A percentile compares a stretch with the other conserved stretches of the same genome.
Evolutionary conservation across 306 rosid species (phyloP).

Genomic region (Hippophae tibetana): DNA sequence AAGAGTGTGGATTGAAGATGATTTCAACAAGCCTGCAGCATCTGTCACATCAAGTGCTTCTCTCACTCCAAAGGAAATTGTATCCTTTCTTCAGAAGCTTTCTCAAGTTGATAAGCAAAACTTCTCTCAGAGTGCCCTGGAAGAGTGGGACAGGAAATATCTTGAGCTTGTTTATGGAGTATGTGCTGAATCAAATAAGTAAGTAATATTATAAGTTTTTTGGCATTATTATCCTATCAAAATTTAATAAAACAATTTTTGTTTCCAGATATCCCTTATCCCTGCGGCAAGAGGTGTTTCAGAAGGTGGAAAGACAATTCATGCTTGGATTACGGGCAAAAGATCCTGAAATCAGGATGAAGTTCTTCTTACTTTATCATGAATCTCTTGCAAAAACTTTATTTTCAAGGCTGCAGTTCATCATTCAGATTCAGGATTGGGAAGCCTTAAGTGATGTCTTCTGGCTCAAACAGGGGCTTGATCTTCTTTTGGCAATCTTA

Average conservation of each 20-base stretch:
- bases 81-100: conserved; percentile 90
- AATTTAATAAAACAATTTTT: conserved; percentile 17
- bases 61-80: conserved; percentile 77
- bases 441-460: conserved; percentile 90
- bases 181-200: conserved; percentile 85
- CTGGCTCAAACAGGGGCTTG: conserved; percentile 99
- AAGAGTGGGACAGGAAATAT: conserved; percentile 89
- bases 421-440: conserved; percentile 90
- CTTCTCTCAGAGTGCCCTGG: conserved; percentile 48
- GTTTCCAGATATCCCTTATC: conserved; percentile 47
- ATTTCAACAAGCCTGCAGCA: conserved; percentile 64
- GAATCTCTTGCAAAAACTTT: conserved; percentile 74
- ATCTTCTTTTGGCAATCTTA: conserved; percentile 86
- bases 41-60: conserved; percentile 53
- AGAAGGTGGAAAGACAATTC: conserved; percentile 82
- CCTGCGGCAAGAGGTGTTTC: conserved; percentile 84
- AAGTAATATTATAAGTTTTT: conserved; percentile 26
- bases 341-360: conserved; percentile 87
- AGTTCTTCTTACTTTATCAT: conserved; percentile 76
- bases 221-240: conserved; percentile 14
- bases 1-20: conserved; percentile 96
- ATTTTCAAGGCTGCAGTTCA: conserved; percentile 77
- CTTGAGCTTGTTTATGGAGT: conserved; percentile 79
- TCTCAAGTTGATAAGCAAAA: conserved; percentile 84
- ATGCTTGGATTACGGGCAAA: conserved; percentile 95